Conservation (phyloP, 2,329 filamentous ascomycete genomes). For the Rhinocladiella similis region DNA sequence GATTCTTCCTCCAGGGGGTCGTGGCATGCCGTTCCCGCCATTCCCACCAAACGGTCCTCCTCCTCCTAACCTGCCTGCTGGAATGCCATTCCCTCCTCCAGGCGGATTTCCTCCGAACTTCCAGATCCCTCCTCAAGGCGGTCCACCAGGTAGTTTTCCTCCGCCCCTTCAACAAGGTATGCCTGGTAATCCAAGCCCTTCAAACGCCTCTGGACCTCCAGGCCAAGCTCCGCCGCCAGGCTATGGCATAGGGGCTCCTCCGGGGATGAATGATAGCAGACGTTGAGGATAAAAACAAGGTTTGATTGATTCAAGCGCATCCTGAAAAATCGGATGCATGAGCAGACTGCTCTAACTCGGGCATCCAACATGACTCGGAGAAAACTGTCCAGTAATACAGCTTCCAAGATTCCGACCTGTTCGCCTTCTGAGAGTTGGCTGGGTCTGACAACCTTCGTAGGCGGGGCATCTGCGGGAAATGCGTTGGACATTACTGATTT, state of each 20-base stretch:
- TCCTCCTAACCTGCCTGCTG: conserved; percentile 41
- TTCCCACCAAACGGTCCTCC: conserved; percentile 52
- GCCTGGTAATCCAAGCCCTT: conserved; percentile 32
- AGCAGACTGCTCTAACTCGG: neutral
- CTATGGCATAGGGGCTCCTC: conserved; percentile 19
- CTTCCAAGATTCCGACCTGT: no score
- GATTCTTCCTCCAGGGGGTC: conserved; percentile 56
- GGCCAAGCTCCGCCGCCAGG: conserved; percentile 30
- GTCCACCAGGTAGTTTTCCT: conserved; percentile 34
- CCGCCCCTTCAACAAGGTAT: conserved; percentile 31
- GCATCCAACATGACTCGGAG: neutral
- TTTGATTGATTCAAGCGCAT: neutral
- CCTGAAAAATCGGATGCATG: neutral
- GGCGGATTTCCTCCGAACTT: conserved; percentile 56
- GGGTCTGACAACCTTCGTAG: no score
- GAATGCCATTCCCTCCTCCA: conserved; percentile 47
- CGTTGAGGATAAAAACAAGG: conserved; percentile 8
- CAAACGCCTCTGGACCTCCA: conserved; percentile 26
- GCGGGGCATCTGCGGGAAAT: no score
- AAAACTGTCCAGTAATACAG: neutral
- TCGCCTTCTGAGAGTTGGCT: no score
- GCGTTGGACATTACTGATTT: no score
- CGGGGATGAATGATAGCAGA: conserved; percentile 24
- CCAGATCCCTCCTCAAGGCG: conserved; percentile 44
- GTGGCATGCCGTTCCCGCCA: conserved; percentile 51